phyloP scores from a whole-genome alignment of 495 filamentous ascomycete genomes.

The Chaetomidium leptoderma region DNA sequence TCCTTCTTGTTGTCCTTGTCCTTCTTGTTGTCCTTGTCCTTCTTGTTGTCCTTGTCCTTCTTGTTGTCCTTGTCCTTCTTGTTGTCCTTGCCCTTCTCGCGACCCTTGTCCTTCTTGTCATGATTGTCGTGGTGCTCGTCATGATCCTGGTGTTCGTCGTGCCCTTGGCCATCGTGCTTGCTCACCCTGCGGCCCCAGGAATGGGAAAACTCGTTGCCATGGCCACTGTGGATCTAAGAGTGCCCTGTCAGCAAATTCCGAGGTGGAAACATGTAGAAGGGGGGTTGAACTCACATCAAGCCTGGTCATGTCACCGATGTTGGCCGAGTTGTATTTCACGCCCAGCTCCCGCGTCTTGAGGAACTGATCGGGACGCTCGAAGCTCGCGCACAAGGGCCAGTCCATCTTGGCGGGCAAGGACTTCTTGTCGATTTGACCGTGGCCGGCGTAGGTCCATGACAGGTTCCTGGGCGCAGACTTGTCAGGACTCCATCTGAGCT shows the following conservation, averaged over 20 bases:
- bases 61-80: no score
- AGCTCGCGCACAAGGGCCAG: conserved; percentile 4
- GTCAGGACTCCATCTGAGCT: conserved; percentile 3
- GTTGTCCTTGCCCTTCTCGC: no score
- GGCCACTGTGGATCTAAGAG: conserved; percentile 2
- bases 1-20: not conserved
- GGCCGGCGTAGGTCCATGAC: conserved; percentile 2
- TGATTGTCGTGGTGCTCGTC: not conserved
- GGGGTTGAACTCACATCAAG: not conserved
- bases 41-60: not conserved
- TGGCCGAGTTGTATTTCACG: not conserved
- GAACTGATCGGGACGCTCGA: not conserved
- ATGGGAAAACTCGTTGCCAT: conserved; percentile 1
- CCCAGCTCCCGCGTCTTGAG: not conserved
- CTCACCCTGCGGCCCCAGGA: not conserved
- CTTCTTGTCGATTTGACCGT: not conserved
- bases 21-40: no score
- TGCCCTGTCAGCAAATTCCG: not conserved
- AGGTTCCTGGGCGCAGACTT: not conserved
- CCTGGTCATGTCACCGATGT: not conserved
- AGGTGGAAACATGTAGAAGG: not conserved
- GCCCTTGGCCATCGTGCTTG: not conserved
- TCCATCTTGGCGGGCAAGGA: conserved; percentile 3
- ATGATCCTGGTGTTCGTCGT: not conserved
- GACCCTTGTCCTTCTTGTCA: no score